phyloP scores from a whole-genome alignment of 805 yeast genomes.

The Wickerhamomyces strasburgensis region DNA sequence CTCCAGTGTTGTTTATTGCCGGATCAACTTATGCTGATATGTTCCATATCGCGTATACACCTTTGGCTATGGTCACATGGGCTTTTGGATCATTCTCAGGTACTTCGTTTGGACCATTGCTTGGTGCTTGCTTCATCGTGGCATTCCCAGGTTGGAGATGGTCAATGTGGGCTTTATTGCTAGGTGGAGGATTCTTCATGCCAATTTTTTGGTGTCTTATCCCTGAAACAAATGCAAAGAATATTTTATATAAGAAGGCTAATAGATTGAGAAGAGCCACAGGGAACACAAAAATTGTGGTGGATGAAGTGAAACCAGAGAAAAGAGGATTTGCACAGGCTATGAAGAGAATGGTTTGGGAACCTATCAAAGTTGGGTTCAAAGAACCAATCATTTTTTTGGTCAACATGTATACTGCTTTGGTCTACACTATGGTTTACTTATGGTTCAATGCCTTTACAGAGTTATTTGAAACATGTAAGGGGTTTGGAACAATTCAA shows the following conservation, averaged over 20 bases:
- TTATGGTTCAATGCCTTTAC: constrained; percentile 62
- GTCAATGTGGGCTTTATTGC: constrained; percentile 47
- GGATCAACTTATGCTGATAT: constrained; percentile 55
- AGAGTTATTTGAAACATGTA: constrained; percentile 40
- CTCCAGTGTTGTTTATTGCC: constrained; percentile 54
- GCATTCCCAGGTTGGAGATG: constrained; percentile 45
- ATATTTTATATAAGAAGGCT: constrained; percentile 45
- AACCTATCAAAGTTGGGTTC: constrained; percentile 46
- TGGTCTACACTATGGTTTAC: constrained; percentile 49
- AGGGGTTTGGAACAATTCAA: constrained; percentile 44
- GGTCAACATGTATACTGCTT: constrained; percentile 45
- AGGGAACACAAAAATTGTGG: constrained; percentile 41
- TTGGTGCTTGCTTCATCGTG: constrained; percentile 48
- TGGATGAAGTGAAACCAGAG: constrained; percentile 29
- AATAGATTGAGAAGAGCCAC: constrained; percentile 41
- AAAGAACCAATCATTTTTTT: constrained; percentile 54
- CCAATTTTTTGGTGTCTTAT: constrained; percentile 34
- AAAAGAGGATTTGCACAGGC: constrained; percentile 15
- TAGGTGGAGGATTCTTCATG: constrained; percentile 35
- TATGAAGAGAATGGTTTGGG: constrained; percentile 34
- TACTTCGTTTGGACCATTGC: constrained; percentile 50
- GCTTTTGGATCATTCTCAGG: constrained; percentile 50
- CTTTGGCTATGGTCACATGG: constrained; percentile 48
- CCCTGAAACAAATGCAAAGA: constrained; percentile 45
- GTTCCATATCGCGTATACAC: constrained; percentile 35